A percentile compares a stretch with the other conserved stretches of the same genome.
Evolutionary conservation across 768 basidiomycete genomes (phyloP).

Genomic region (Collybia sordida): DNA sequence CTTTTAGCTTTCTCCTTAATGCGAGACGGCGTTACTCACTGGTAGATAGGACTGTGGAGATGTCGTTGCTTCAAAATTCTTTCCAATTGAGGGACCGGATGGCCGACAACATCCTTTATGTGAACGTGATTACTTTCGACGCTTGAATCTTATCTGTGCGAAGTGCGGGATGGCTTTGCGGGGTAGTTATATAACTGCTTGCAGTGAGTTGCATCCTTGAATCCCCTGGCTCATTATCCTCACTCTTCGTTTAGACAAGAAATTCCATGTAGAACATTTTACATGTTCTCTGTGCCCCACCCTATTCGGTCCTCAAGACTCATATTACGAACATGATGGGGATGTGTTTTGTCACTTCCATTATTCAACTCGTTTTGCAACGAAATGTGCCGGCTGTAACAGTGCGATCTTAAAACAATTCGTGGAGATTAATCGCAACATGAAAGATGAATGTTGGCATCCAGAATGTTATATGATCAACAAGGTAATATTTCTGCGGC

Average conservation of each 20-base stretch:
- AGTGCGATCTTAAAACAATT: constrained; percentile 99
- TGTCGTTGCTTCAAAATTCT: constrained; percentile 98
- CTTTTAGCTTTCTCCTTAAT: constrained; percentile 9
- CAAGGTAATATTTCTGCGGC: constrained; percentile 59
- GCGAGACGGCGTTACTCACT: neutral
- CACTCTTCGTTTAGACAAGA: constrained; percentile 68
- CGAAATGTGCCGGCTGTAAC: constrained; percentile 96
- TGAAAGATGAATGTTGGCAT: constrained; percentile 99
- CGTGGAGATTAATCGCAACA: constrained; percentile 98
- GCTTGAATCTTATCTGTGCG: constrained; percentile 93
- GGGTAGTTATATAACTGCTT: constrained; percentile 98
- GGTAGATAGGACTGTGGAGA: constrained; percentile 83
- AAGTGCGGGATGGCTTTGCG: constrained; percentile 93
- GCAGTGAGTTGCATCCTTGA: constrained; percentile 58
- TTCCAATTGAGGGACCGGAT: constrained; percentile 92
- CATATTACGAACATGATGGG: constrained; percentile 98
- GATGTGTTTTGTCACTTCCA: constrained; percentile 99
- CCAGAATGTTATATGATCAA: constrained; percentile 99
- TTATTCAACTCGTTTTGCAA: constrained; percentile 97
- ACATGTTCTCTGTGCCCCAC: constrained; percentile 96
- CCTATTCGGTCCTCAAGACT: constrained; percentile 96
- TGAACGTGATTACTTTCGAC: constrained; percentile 96
- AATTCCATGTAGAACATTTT: constrained; percentile 99
- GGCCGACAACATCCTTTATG: constrained; percentile 93
- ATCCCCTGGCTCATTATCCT: constrained; percentile 7